These are phyloP conservation scores for Suhomyces faveliae DNA, from an alignment of 805 yeast species.

Conservation along the genomic window DNA sequence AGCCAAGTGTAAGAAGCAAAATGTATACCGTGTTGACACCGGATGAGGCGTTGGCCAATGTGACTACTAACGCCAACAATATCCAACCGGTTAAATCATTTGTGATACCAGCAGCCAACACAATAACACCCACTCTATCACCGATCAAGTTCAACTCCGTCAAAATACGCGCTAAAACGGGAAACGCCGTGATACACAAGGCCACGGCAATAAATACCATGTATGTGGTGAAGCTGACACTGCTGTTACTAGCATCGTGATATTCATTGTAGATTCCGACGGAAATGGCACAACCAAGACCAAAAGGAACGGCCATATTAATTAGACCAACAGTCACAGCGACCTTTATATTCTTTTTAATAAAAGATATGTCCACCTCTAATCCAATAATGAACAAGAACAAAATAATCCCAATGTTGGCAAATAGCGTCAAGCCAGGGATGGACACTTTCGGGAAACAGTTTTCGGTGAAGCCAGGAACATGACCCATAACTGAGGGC, in stretches of 20 bases:
- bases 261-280: constrained; percentile 64
- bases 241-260: constrained; percentile 24
- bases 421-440: constrained; percentile 62
- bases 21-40: constrained; percentile 72
- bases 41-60: constrained; percentile 69
- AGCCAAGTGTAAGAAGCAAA: constrained; percentile 61
- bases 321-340: constrained; percentile 69
- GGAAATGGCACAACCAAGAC: constrained; percentile 70
- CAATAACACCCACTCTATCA: constrained; percentile 68
- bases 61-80: constrained; percentile 69
- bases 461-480: constrained; percentile 61
- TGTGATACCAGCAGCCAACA: constrained; percentile 79
- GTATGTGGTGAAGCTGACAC: constrained; percentile 60
- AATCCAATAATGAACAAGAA: constrained; percentile 75
- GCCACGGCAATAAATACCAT: constrained; percentile 84
- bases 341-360: constrained; percentile 55
- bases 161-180: constrained; percentile 75
- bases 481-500: constrained; percentile 70
- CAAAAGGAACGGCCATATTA: constrained; percentile 78
- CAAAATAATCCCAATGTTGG: constrained; percentile 72
- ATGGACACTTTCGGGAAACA: constrained; percentile 66
- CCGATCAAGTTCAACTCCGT: constrained; percentile 69
- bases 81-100: constrained; percentile 85
- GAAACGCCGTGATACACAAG: constrained; percentile 81
- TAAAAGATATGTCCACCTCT: constrained; percentile 70